Conservation (phyloP, 371 early-diverging fungal species). For the Syncephalastrum contaminatum region DNA sequence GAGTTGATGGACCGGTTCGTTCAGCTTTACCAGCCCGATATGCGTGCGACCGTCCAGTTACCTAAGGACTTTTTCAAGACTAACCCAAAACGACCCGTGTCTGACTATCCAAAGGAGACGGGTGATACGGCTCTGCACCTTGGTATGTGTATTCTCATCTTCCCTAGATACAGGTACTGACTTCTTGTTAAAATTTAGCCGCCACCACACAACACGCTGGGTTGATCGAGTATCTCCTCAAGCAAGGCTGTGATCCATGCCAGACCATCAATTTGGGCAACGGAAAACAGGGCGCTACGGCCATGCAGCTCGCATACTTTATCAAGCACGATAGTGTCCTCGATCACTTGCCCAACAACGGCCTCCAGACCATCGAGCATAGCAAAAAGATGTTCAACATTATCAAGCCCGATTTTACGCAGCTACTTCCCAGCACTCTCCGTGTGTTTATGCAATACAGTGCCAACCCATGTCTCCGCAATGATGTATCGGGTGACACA, state of each 20-base stretch:
- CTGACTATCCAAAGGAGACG: slow-evolving; percentile 37
- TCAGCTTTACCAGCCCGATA: slow-evolving; percentile 16
- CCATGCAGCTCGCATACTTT: slow-evolving; percentile 26
- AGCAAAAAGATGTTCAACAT: slow-evolving; percentile 24
- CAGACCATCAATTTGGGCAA: no score
- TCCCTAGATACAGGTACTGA: background rate
- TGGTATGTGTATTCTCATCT: slow-evolving; percentile 23
- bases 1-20: slow-evolving; percentile 8
- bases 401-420: slow-evolving; percentile 25
- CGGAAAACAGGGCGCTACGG: slow-evolving; percentile 13
- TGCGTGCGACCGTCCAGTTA: slow-evolving; percentile 21
- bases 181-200: slow-evolving; percentile 16
- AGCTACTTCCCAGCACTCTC: slow-evolving; percentile 17
- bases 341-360: slow-evolving; percentile 17
- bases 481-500: background rate
- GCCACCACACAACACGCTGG: slow-evolving; percentile 23
- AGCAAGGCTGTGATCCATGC: slow-evolving; percentile 24
- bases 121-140: slow-evolving; percentile 49
- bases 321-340: slow-evolving; percentile 10
- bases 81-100: slow-evolving; percentile 23
- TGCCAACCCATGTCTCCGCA: slow-evolving; percentile 36
- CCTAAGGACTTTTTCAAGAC: slow-evolving; percentile 36
- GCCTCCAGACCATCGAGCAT: slow-evolving; percentile 14
- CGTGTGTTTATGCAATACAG: slow-evolving; percentile 22
- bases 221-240: slow-evolving; percentile 31